Base-by-base conservation (phyloP, 176 grass and related monocot genomes). In the Hyparrhenia diplandra region DNA sequence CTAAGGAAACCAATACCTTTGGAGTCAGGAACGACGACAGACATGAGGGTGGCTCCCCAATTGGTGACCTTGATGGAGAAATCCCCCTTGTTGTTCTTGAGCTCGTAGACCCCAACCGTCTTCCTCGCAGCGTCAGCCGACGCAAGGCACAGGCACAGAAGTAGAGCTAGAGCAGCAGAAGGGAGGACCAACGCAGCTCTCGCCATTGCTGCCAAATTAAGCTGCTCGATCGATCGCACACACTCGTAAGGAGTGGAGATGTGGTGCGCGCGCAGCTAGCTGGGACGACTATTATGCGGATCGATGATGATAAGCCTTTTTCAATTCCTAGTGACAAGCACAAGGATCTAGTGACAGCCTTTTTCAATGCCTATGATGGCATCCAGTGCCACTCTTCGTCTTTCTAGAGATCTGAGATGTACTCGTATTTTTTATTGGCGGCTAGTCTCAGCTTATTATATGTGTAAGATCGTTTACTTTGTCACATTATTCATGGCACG, bases 31-130 rank as follows among this genome's bases (percentile, higher is more conserved):
- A 93, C 81, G 52, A 91, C 13, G 32, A 95, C 85, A 14, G 95
- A 98, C 64, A 81, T 73, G 21, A 95, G 82, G 57, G 84, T 88
- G 62, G 95, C 90, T 67, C 95, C 95, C 92, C 88, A 95, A 31
- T 98, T 98, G 59, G 90, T 91, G 31, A 94, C 66, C 77, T 81
- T 93, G 55, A 94, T 30, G 67, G 90, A 98, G 86, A 94, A 98
- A 77, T 93, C 90, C 0, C 90, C 88, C 88, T 89, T 91, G 27
- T 79, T 79, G 77, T 36, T 67, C 43, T 73, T 84, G 75, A 97
- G 89, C 86, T 91, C 86, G 14, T 95, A 98, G 11, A 93, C 75
- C 10, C 90, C 92, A 9, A 94, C 88, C 51, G 3, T 81, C 76
- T 87, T 94, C 67, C 84, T 74, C 45, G 43, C 36, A 5, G 81